phyloP scores from a whole-genome alignment of 768 basidiomycete species.

The Lactarius hatsudake region DNA sequence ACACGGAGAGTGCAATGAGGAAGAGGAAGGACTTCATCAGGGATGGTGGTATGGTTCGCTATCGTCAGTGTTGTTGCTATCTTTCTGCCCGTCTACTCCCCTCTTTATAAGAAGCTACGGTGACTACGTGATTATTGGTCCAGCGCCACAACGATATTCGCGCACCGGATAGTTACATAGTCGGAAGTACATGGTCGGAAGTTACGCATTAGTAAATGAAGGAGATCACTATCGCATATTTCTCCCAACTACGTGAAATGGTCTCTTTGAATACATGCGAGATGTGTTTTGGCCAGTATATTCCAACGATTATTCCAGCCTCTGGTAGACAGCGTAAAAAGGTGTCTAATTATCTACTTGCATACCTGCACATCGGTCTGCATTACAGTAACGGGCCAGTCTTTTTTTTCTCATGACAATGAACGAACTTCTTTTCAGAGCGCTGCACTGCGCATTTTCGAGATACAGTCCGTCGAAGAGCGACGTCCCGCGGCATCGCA shows the following conservation, averaged over 20 bases:
- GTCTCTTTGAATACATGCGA: too few relatives aligned
- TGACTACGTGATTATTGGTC: not conserved
- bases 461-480: not conserved
- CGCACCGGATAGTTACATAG: not conserved
- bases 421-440: not conserved
- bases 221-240: not conserved
- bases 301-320: too few relatives aligned
- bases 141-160: not conserved
- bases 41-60: not conserved
- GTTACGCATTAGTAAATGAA: not conserved
- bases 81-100: not conserved
- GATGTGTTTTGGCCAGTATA: too few relatives aligned
- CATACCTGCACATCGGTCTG: not conserved
- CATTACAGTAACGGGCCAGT: not conserved
- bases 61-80: not conserved
- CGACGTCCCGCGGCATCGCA: not conserved
- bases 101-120: slow-evolving; percentile 6
- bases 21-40: slow-evolving; percentile 5
- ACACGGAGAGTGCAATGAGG: not conserved
- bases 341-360: too few relatives aligned
- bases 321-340: too few relatives aligned
- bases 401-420: not conserved
- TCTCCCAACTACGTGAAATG: not conserved
- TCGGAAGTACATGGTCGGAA: too few relatives aligned
- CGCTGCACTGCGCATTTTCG: not conserved